phyloP scores from a whole-genome alignment of 768 basidiomycete species.

The Rhodotorula sphaerocarpa region DNA sequence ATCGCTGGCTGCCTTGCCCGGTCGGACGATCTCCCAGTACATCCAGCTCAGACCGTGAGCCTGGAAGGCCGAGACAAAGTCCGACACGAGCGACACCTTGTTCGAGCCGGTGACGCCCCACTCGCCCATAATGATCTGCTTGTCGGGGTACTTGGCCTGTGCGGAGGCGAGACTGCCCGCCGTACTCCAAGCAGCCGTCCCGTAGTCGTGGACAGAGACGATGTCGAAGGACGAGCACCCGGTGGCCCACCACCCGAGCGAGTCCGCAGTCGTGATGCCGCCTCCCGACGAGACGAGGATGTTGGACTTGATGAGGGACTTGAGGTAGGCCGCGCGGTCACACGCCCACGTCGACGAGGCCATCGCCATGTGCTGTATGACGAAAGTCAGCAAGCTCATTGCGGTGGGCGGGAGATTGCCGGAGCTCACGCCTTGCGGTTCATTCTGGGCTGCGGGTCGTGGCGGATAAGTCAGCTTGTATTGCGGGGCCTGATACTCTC shows the following conservation, averaged over 20 bases:
- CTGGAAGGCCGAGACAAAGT: conserved; percentile 32
- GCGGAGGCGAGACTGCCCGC: conserved; percentile 26
- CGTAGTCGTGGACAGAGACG: conserved; percentile 41
- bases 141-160: conserved; percentile 19
- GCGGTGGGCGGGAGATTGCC: background rate
- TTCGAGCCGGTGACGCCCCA: conserved; percentile 37
- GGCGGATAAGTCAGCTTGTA: background rate
- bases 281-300: conserved; percentile 39
- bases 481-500: background rate
- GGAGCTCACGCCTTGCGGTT: conserved; percentile 34
- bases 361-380: conserved; percentile 32
- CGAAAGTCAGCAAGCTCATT: background rate
- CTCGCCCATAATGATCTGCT: conserved; percentile 38
- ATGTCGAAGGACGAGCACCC: conserved; percentile 37
- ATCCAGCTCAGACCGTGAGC: conserved; percentile 33
- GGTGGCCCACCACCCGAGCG: conserved; percentile 37
- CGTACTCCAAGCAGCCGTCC: conserved; percentile 24
- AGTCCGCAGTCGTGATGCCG: conserved; percentile 34
- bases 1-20: conserved; percentile 32
- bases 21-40: conserved; percentile 39
- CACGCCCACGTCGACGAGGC: conserved; percentile 37
- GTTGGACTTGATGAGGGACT: conserved; percentile 26
- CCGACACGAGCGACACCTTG: conserved; percentile 32
- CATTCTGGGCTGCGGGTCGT: conserved; percentile 33
- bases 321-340: conserved; percentile 34